Percentiles rank a stretch among this genome's conserved stretches.
phyloP scores from a whole-genome alignment of 1,139 yeast genomes.

The Pichia sp. region DNA sequence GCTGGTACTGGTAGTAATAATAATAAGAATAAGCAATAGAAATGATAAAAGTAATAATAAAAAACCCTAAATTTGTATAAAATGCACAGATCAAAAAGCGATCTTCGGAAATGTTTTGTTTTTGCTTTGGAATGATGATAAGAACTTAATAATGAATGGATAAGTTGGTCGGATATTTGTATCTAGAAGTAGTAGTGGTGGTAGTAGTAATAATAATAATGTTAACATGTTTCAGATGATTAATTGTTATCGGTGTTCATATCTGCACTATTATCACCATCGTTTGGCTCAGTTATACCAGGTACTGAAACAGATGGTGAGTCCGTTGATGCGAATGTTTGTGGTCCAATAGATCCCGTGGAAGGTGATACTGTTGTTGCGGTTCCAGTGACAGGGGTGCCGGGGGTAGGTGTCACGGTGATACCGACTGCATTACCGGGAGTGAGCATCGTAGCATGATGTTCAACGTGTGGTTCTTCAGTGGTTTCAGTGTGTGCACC shows the following conservation, averaged over 20 bases:
- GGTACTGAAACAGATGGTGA: not conserved
- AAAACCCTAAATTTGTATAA: not conserved
- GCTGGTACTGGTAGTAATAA: too few species aligned
- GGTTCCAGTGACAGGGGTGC: slow-evolving; percentile 1
- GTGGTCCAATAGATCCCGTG: slow-evolving; percentile 9
- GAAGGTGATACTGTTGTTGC: slow-evolving; percentile 11
- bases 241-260: not conserved
- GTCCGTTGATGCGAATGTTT: slow-evolving; percentile 4
- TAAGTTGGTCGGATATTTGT: too few species aligned
- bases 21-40: not conserved
- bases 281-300: not conserved
- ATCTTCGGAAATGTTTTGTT: too few species aligned
- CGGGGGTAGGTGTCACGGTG: not conserved
- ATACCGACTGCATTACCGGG: not conserved
- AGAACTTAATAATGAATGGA: too few species aligned
- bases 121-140: too few species aligned
- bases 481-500: too few species aligned
- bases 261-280: not conserved
- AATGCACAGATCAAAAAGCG: too few species aligned
- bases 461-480: not conserved
- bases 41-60: not conserved
- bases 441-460: not conserved
- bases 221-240: too few species aligned
- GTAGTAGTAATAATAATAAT: too few species aligned
- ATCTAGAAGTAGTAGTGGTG: too few species aligned